phyloP scores from a whole-genome alignment of 305 asterid genomes.

The Fraxinus platypoda region DNA sequence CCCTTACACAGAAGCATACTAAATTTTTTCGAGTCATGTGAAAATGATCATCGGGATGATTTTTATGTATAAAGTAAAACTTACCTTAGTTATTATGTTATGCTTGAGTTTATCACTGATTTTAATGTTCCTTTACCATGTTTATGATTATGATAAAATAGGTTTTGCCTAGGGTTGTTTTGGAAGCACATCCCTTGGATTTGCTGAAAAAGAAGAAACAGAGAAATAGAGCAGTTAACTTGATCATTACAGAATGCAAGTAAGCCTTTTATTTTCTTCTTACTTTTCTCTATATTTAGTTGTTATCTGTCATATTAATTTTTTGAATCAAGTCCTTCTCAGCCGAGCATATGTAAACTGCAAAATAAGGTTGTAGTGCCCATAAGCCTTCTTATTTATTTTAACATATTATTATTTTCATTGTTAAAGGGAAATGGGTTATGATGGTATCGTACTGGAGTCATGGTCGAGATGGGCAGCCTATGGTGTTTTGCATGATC shows the following conservation, averaged over 20 bases:
- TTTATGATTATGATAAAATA: constrained; percentile 26
- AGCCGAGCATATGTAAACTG: background rate
- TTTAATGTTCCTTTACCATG: constrained; percentile 17
- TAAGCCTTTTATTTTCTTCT: constrained; percentile 32
- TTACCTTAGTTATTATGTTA: background rate
- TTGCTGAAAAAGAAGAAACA: constrained; percentile 70
- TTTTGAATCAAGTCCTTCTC: background rate
- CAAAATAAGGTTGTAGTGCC: background rate
- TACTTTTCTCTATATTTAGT: constrained; percentile 10
- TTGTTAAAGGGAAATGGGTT: constrained; percentile 74
- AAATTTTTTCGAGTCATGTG: background rate
- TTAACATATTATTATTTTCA: constrained; percentile 5
- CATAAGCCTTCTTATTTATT: background rate
- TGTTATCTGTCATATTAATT: background rate
- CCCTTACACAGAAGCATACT: background rate
- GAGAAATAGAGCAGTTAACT: constrained; percentile 52
- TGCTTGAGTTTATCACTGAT: constrained; percentile 14
- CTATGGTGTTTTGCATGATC: constrained; percentile 85
- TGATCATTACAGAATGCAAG: constrained; percentile 78
- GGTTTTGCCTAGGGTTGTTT: constrained; percentile 80
- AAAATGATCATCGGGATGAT: background rate
- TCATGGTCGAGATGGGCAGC: constrained; percentile 99
- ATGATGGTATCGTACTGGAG: constrained; percentile 97
- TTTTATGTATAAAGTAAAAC: background rate
- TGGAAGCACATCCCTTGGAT: constrained; percentile 71